Percentiles rank a stretch among this genome's conserved stretches.
Conservation (phyloP, 83 land plant species). For the Picea abies region DNA sequence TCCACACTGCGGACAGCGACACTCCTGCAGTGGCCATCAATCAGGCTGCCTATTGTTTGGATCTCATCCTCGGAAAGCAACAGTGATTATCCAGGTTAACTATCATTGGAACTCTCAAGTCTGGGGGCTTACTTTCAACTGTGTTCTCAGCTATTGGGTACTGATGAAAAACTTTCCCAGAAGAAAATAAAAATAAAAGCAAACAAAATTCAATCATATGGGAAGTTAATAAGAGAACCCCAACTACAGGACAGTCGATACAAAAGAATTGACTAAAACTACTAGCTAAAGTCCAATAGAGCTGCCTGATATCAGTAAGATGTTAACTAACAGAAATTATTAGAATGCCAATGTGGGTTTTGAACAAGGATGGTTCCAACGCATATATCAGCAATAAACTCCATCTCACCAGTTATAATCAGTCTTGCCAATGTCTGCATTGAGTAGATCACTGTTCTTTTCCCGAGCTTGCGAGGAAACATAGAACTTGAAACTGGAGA, state of each 20-base stretch:
- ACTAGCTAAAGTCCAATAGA: not conserved
- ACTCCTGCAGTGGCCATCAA: too few relatives aligned
- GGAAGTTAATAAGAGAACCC: not conserved
- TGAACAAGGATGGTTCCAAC: not conserved
- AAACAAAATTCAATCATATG: not conserved
- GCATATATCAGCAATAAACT: not conserved
- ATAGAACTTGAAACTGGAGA: slow-evolving; percentile 17
- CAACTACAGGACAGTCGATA: not conserved
- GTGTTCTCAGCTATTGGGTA: too few relatives aligned
- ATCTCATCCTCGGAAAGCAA: too few relatives aligned
- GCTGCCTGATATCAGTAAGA: not conserved
- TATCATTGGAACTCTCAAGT: too few relatives aligned
- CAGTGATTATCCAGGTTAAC: too few relatives aligned
- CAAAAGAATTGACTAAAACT: not conserved
- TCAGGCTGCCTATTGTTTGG: too few relatives aligned
- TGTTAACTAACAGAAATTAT: not conserved
- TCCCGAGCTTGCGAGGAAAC: not conserved
- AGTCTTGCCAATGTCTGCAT: slow-evolving; percentile 12
- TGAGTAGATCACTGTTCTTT: not conserved
- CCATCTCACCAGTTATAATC: slow-evolving; percentile 16
- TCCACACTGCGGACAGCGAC: too few relatives aligned
- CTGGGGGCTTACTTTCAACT: too few relatives aligned
- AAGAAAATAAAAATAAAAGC: not conserved
- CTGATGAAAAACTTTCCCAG: too few relatives aligned
- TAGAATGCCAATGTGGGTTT: not conserved